Evolutionary conservation across 1,139 yeast species (phyloP), one percentile per base, ranked within the genome.

Genomic region (Pichia terricola): DNA sequence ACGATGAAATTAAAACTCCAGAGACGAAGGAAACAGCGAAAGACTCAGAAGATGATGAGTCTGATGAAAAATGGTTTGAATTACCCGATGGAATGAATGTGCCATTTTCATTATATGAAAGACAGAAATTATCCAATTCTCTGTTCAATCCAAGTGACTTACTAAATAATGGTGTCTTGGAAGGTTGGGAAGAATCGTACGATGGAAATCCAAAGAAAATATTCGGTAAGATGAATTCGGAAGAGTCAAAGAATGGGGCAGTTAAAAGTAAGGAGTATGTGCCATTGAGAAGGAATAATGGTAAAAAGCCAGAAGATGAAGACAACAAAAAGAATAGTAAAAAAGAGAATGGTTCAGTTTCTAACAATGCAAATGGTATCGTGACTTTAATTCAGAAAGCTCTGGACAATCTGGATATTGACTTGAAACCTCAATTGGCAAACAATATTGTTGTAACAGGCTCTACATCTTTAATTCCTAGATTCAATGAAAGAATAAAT

Each of bases 371-470:
- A 11, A n/a, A 34, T 34, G 62, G 62, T 2, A 39, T 89, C 25
- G 74, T 87, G 0, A 81, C 78, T 50, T 68, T 91, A 50, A 77
- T 88, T 31, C 72, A 84, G 31, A 78, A 81, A 43, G 77, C 89
- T 4, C 69, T 91, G 54, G 79, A 77, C 30, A 68, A 74, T 27
- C 74, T 81, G 33, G 98, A 91, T 62, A 91, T 89, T 30, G 99
- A 91, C 64, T 72, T 89, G 49, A 73, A 96, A 45, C 86, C 97
- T 1, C 83, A 88, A 42, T 71, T 89, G 34, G 96, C 96, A 1
- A 94, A 89, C 63, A 91, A 91, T 58, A 83, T 94, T 45, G 86
- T 94, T 32, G 72, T 91, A 33, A 88, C 96, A 0, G 99, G 99
- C 11, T 91, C 96, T 1, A 71, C 85, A 0, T 81, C 95, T 5